Conservation (phyloP, 2,329 filamentous ascomycete species). For the Cercospora beticola region DNA sequence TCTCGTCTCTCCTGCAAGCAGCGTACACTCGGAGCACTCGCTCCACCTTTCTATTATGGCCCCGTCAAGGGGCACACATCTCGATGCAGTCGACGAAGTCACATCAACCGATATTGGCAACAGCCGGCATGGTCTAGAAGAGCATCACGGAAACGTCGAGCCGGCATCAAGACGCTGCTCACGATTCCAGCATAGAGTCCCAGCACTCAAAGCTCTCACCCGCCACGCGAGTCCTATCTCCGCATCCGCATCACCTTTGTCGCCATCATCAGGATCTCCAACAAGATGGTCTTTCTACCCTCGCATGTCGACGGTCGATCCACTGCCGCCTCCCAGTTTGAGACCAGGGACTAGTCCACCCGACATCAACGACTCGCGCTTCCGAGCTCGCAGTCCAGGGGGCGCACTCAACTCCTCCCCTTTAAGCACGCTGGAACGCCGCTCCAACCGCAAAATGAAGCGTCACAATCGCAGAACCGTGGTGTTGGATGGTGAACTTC, state of each 20-base stretch:
- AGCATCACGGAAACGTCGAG: not conserved
- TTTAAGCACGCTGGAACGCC: not conserved
- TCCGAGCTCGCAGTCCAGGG: not conserved
- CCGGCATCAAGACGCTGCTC: not conserved
- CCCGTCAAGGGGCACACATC: not conserved
- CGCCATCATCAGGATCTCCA: not conserved
- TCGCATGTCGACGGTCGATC: not conserved
- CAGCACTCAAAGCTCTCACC: not conserved
- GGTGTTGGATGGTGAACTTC: not conserved
- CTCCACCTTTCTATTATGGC: no score
- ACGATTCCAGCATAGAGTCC: not conserved
- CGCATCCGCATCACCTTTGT: not conserved
- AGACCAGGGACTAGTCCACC: not conserved
- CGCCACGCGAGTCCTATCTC: not conserved
- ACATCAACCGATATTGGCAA: not conserved
- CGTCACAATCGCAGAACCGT: not conserved
- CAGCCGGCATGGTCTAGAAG: not conserved
- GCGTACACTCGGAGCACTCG: not conserved
- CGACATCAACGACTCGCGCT: not conserved
- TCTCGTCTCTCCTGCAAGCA: not conserved
- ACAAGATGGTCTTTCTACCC: not conserved
- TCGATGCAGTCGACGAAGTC: not conserved
- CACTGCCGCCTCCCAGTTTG: not conserved
- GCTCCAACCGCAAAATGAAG: not conserved
- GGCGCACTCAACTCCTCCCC: not conserved